Base-by-base conservation (phyloP, 2,329 filamentous ascomycete genomes). In the Nannizziopsis barbatae region DNA sequence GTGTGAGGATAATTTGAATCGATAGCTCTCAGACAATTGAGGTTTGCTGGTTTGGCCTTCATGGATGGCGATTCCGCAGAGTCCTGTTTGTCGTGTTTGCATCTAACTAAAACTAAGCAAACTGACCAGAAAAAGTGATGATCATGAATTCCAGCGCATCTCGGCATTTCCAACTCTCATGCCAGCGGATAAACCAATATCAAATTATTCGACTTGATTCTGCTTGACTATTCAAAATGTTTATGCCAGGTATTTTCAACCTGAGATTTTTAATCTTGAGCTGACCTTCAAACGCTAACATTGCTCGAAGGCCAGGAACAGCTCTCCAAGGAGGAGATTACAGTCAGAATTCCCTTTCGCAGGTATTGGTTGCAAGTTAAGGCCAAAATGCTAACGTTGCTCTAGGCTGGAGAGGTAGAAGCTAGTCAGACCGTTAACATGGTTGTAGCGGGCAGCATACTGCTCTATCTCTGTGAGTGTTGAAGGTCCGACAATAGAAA, bases 381-480 rank as follows among this genome's bases (percentile, higher is more conserved):
- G 35, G 8, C 31, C 14, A 27, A 11, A 39, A 37, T 38, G 33
- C 27, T 40, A 15, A 42, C 30, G 3, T 9, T 27, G 22, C 27
- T 36, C 14, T 42, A 71, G 68, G 66, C 65, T 45, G 72, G 71
- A 59, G 77, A 81, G 64, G 63, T 71, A 38, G 68, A 74, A 57
- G 77, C 78, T 20, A 62, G 61, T 48, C 64, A 69, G 55, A 75
- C 75, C 39, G 68, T 81, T 57, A 73, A 74, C 60, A 69, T 70
- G 61, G 75, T 75, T 43, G 61, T 75, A 50, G 69, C 70, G 39
- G 71, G 73, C 47, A 76, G 75, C 56, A 62, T 76, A 44, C 63
- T 79, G 22, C 71, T 82, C 43, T 81, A 81, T 65, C 70, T 81
- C 44, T 80, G 79, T 82, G 72, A 54, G 77, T 60, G 4, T 7